Conservation (phyloP, 2,329 filamentous ascomycete genomes). For the Hansfordia pulvinata region DNA sequence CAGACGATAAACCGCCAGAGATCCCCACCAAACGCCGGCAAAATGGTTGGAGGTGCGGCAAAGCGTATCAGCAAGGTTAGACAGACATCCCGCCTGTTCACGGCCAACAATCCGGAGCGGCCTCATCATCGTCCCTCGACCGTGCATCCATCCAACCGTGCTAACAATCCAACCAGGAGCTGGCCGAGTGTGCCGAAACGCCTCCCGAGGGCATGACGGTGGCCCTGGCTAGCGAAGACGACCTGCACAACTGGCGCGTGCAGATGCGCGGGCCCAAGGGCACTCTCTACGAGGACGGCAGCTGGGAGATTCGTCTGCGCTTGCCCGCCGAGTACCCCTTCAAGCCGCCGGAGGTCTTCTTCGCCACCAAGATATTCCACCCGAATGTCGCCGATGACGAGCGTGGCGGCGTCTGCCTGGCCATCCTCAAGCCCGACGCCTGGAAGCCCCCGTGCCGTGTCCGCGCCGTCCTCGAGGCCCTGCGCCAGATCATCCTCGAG, state of each 20-base stretch:
- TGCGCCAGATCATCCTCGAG: constrained; percentile 60
- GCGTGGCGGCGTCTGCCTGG: constrained; percentile 74
- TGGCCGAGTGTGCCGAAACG: constrained; percentile 30
- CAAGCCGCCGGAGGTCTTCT: constrained; percentile 69
- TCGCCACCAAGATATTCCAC: constrained; percentile 88
- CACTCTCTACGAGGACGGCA: constrained; percentile 47
- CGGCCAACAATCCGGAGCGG: no score
- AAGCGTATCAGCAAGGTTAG: no score
- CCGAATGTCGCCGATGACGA: constrained; percentile 86
- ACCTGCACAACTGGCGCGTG: constrained; percentile 40
- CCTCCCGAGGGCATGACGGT: constrained; percentile 34
- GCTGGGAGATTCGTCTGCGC: constrained; percentile 57
- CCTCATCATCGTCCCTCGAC: no score
- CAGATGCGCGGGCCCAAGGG: constrained; percentile 28
- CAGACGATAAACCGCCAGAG: no score
- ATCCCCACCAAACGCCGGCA: no score
- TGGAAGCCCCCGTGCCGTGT: constrained; percentile 87
- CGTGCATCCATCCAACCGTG: no score
- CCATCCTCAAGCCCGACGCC: constrained; percentile 68
- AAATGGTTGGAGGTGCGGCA: no score
- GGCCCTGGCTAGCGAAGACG: constrained; percentile 27
- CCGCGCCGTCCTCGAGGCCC: constrained; percentile 60
- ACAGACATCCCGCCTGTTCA: no score
- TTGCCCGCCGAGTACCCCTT: constrained; percentile 80
- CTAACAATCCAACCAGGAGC: constrained; percentile 27